These are phyloP conservation scores for Achaetomiella virescens DNA, from an alignment of 495 filamentous ascomycete genomes.

Conservation along the genomic window DNA sequence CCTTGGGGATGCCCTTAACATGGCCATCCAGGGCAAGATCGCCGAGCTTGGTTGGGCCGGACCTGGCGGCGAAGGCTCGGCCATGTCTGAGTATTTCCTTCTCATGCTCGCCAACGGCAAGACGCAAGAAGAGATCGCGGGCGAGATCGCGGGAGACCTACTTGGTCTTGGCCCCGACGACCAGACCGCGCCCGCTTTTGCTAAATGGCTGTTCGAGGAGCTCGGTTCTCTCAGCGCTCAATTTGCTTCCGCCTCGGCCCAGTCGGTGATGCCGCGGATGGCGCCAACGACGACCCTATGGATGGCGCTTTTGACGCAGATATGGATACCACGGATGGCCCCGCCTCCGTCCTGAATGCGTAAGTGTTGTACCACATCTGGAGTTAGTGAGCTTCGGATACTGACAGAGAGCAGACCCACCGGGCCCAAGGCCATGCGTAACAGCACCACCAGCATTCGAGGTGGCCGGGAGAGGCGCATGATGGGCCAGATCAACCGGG, in stretches of 20 bases:
- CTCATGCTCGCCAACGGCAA: slow-evolving; percentile 95
- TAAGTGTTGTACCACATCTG: slow-evolving; percentile 43
- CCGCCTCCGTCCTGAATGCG: slow-evolving; percentile 52
- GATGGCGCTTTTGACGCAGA: slow-evolving; percentile 50
- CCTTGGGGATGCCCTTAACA: slow-evolving; percentile 72
- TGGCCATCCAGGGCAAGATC: slow-evolving; percentile 81
- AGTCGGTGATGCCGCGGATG: slow-evolving; percentile 17
- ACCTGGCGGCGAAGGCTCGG: slow-evolving; percentile 70
- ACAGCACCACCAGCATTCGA: slow-evolving; percentile 52
- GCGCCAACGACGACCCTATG: slow-evolving; percentile 23
- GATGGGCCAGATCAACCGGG: slow-evolving; percentile 78
- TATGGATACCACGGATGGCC: slow-evolving; percentile 53
- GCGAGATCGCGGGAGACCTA: slow-evolving; percentile 83
- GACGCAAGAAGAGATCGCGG: slow-evolving; percentile 78
- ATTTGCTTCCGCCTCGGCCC: slow-evolving; percentile 42
- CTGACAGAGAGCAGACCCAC: slow-evolving; percentile 63
- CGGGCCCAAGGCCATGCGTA: slow-evolving; percentile 92
- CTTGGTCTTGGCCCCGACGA: slow-evolving; percentile 78
- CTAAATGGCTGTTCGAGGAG: slow-evolving; percentile 86
- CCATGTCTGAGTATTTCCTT: slow-evolving; percentile 90
- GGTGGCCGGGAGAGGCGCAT: slow-evolving; percentile 65
- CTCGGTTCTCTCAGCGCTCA: slow-evolving; percentile 61
- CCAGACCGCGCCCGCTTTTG: slow-evolving; percentile 73
- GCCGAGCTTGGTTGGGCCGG: slow-evolving; percentile 91
- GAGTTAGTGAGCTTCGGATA: background rate